Evolutionary conservation across 2,329 filamentous ascomycete genomes (phyloP).

Genomic region (Xylariales sp.): DNA sequence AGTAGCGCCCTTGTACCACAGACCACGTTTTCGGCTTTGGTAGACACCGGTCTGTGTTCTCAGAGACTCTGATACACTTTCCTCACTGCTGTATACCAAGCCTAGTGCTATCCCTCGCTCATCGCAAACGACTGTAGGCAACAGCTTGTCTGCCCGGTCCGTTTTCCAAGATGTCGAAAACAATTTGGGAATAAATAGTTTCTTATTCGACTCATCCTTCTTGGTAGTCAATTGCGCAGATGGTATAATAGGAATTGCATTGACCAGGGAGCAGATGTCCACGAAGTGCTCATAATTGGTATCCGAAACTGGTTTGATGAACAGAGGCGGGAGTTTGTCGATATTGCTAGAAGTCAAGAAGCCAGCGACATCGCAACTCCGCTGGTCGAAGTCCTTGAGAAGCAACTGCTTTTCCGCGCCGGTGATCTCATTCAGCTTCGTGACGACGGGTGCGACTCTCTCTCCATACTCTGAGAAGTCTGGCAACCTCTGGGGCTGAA

Average conservation of each 20-base stretch:
- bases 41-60: constrained; percentile 86
- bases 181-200: constrained; percentile 75
- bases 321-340: constrained; percentile 61
- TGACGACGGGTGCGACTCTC: constrained; percentile 65
- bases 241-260: constrained; percentile 79
- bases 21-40: constrained; percentile 91
- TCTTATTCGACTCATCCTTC: constrained; percentile 65
- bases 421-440: constrained; percentile 57
- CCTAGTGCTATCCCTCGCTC: constrained; percentile 86
- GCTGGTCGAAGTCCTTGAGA: constrained; percentile 63
- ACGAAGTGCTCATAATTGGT: constrained; percentile 60
- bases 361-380: constrained; percentile 53
- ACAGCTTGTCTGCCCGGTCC: constrained; percentile 84
- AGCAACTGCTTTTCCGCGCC: constrained; percentile 64
- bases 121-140: constrained; percentile 91
- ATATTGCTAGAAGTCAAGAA: constrained; percentile 60
- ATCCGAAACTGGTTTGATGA: constrained; percentile 62
- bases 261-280: constrained; percentile 60
- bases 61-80: constrained; percentile 88
- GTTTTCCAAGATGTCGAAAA: constrained; percentile 81
- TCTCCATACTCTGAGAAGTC: constrained; percentile 66
- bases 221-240: constrained; percentile 76
- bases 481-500: constrained; percentile 75
- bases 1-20: constrained; percentile 97
- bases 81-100: constrained; percentile 92